Evolutionary conservation across 768 basidiomycete species (phyloP).

Genomic region (Leccinum ochraceum): DNA sequence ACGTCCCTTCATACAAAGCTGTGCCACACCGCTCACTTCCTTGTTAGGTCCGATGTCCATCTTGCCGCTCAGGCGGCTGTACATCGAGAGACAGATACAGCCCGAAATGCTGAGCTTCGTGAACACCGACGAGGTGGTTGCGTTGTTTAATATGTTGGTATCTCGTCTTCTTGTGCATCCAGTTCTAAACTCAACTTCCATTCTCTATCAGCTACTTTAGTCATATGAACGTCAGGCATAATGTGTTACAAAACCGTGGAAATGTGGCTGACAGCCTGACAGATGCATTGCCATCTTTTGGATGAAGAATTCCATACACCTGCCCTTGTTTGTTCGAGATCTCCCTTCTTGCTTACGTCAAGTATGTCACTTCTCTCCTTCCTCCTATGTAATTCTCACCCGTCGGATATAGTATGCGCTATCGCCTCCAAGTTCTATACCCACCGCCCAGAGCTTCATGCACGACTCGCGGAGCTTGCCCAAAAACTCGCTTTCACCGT

Average conservation of each 20-base stretch:
- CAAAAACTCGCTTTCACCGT: slow-evolving; percentile 88
- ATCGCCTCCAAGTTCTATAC: slow-evolving; percentile 90
- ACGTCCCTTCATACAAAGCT: slow-evolving; percentile 6
- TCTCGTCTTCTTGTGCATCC: slow-evolving; percentile 2
- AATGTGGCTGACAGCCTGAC: slow-evolving; percentile 12
- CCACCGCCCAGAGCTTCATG: slow-evolving; percentile 78
- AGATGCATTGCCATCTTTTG: slow-evolving; percentile 81
- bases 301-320: slow-evolving; percentile 93
- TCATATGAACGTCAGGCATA: slow-evolving; percentile 62
- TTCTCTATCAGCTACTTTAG: slow-evolving; percentile 62
- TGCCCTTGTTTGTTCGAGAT: slow-evolving; percentile 88
- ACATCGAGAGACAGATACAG: slow-evolving; percentile 87
- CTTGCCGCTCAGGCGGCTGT: slow-evolving; percentile 75
- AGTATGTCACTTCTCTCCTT: slow-evolving; percentile 48
- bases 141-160: slow-evolving; percentile 85
- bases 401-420: slow-evolving; percentile 72
- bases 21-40: slow-evolving; percentile 9
- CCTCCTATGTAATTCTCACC: background rate
- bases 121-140: slow-evolving; percentile 84
- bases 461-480: slow-evolving; percentile 75
- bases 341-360: slow-evolving; percentile 93
- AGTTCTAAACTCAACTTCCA: slow-evolving; percentile 6
- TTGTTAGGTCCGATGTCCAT: slow-evolving; percentile 82
- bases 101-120: slow-evolving; percentile 94
- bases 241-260: slow-evolving; percentile 5